Evolutionary conservation across 768 basidiomycete genomes (phyloP).

Genomic region (Rhodotorula graminis): DNA sequence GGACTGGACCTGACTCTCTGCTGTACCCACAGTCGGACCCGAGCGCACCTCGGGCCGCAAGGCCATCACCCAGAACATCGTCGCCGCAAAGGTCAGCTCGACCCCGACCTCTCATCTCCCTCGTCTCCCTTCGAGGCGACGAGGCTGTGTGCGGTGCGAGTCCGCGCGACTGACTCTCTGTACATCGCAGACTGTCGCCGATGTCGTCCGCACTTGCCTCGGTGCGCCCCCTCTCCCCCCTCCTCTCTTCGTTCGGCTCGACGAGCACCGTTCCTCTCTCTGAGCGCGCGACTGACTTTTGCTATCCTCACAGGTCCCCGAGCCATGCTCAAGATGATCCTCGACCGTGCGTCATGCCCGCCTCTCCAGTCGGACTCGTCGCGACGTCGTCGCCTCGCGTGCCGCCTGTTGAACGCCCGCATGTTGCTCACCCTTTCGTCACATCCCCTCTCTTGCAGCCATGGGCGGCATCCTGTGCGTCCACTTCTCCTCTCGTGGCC

Average conservation of each 20-base stretch:
- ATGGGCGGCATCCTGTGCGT: slow-evolving; percentile 95
- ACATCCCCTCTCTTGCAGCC: slow-evolving; percentile 7
- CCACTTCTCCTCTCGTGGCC: fast-evolving
- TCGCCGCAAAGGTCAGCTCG: slow-evolving; percentile 76
- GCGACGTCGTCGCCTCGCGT: too few species aligned
- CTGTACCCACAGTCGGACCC: slow-evolving; percentile 12
- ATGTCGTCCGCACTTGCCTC: slow-evolving; percentile 94
- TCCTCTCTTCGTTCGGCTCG: not conserved
- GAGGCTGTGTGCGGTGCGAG: not conserved
- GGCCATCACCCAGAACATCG: slow-evolving; percentile 94
- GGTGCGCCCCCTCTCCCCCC: slow-evolving; percentile 44
- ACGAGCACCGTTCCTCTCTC: too few species aligned
- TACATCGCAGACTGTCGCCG: slow-evolving; percentile 76
- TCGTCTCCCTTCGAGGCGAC: not conserved
- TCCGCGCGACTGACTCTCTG: not conserved
- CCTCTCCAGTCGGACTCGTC: not conserved
- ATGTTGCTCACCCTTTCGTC: not conserved
- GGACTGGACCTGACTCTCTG: not conserved
- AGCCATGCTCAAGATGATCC: slow-evolving; percentile 98
- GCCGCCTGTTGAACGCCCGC: too few species aligned
- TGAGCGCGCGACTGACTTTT: not conserved
- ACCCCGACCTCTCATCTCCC: not conserved
- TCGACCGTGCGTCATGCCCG: slow-evolving; percentile 54
- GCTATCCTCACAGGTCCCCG: slow-evolving; percentile 58
- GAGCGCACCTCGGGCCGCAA: slow-evolving; percentile 60